Conservation (phyloP, 805 yeast species). For the Monosporozyma servazzii region DNA sequence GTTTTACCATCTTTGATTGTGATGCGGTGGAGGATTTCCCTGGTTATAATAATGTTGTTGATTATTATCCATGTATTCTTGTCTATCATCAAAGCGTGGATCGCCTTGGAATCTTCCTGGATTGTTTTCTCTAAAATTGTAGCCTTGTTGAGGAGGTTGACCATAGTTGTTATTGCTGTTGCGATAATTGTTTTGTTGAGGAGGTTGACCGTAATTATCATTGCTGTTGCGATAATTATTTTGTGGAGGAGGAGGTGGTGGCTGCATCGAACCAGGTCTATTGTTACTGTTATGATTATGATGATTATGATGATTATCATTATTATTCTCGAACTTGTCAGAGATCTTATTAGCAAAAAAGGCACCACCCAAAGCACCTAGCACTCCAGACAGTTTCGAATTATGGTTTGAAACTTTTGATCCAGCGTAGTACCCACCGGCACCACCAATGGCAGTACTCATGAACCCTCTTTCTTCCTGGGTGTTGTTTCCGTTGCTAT, state of each 20-base stretch:
- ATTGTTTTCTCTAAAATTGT: background rate
- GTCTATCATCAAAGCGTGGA: constrained; percentile 5
- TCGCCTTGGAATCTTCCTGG: constrained; percentile 7
- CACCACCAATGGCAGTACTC: constrained; percentile 36
- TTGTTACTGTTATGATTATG: background rate
- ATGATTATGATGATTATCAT: constrained; percentile 4
- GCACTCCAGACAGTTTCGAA: constrained; percentile 35
- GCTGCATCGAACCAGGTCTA: background rate
- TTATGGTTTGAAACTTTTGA: constrained; percentile 27
- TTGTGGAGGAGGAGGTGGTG: constrained; percentile 4
- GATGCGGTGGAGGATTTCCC: background rate
- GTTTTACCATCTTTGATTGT: background rate
- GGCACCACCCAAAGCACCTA: constrained; percentile 51
- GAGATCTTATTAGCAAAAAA: constrained; percentile 43
- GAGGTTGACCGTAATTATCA: too few relatives aligned
- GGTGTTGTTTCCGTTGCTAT: constrained; percentile 13
- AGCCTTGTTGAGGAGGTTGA: background rate
- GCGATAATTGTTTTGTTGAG: too few relatives aligned
- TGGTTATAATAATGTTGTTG: background rate
- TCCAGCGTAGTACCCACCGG: constrained; percentile 47
- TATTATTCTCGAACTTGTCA: constrained; percentile 30
- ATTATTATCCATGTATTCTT: constrained; percentile 7
- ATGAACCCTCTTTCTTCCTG: constrained; percentile 6
- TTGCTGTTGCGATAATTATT: background rate
- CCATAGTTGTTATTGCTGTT: background rate